A percentile compares a stretch with the other conserved stretches of the same genome.
Evolutionary conservation across 352 stramenopile species (phyloP).

Genomic region (Pythium aristosporum): DNA sequence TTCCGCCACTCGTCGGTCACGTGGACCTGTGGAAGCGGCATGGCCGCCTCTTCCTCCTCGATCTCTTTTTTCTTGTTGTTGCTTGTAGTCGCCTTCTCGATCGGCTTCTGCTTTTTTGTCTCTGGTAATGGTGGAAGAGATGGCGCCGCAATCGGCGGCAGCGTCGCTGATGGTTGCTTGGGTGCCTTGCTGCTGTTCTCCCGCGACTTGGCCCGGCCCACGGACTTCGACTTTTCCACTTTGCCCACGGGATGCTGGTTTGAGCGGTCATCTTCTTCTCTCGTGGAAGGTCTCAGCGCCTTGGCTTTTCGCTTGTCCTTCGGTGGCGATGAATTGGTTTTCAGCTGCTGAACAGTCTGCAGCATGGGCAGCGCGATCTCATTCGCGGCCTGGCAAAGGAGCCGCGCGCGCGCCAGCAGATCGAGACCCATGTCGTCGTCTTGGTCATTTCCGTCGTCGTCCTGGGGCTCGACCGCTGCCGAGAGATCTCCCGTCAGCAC

Average conservation of each 20-base stretch:
- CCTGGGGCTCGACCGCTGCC: constrained; percentile 12
- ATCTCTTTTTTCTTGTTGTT: constrained; percentile 8
- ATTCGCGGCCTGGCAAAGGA: constrained; percentile 27
- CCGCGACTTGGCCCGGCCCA: not conserved
- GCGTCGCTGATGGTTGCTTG: not conserved
- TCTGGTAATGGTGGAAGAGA: not conserved
- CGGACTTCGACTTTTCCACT: not conserved
- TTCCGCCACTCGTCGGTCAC: constrained; percentile 33
- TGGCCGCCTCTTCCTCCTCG: constrained; percentile 9
- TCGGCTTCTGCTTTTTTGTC: constrained; percentile 5
- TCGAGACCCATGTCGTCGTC: constrained; percentile 19
- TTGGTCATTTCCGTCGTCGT: constrained; percentile 6
- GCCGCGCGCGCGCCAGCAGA: constrained; percentile 20
- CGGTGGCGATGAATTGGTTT: not conserved
- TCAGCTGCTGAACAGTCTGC: constrained; percentile 17
- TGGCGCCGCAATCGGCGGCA: constrained; percentile 1
- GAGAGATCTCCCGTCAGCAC: constrained; percentile 2
- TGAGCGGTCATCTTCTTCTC: constrained; percentile 13
- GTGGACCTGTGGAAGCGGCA: constrained; percentile 30
- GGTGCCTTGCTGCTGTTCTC: not conserved
- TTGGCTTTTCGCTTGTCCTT: constrained; percentile 12
- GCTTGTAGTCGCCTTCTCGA: not conserved
- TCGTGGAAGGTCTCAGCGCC: constrained; percentile 6
- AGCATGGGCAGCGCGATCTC: constrained; percentile 31
- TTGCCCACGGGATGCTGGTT: not conserved